Percentiles rank a stretch among this genome's conserved stretches.
phyloP scores from a whole-genome alignment of 1,284 basidiomycete genomes.

The Ceratobasidium sp. region DNA sequence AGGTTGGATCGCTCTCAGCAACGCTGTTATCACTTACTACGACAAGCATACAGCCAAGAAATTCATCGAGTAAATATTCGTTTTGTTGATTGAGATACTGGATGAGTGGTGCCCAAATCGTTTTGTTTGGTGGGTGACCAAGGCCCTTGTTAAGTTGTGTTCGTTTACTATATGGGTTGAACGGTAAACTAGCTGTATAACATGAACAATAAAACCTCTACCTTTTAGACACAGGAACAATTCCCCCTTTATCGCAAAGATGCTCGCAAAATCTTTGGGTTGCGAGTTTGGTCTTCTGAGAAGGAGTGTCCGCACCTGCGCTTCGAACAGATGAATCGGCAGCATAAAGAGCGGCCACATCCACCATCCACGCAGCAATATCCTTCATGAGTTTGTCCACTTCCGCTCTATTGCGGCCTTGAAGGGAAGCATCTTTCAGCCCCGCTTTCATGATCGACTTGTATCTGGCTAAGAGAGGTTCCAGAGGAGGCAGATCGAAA shows the following conservation, averaged over 20 bases:
- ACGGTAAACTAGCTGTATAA: constrained; percentile 1
- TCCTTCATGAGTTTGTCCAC: constrained; percentile 68
- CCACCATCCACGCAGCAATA: constrained; percentile 79
- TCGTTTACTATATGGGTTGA: constrained; percentile 69
- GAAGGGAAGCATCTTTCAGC: constrained; percentile 73
- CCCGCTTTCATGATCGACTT: constrained; percentile 74
- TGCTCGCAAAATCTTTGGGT: constrained; percentile 76
- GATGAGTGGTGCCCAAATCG: constrained; percentile 82
- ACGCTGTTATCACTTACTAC: constrained; percentile 10
- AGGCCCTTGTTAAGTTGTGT: constrained; percentile 63
- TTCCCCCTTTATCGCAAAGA: constrained; percentile 72
- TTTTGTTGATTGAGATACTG: constrained; percentile 72
- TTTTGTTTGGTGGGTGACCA: constrained; percentile 68
- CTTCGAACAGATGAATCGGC: constrained; percentile 55
- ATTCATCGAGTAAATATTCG: constrained; percentile 66
- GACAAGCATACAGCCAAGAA: constrained; percentile 68
- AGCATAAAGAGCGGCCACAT: constrained; percentile 71
- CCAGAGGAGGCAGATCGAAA: constrained; percentile 64
- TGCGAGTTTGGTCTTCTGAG: constrained; percentile 65
- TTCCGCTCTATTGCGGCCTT: constrained; percentile 65
- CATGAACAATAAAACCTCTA: constrained; percentile 57
- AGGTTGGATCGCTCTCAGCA: constrained; percentile 60
- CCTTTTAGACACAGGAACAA: constrained; percentile 88
- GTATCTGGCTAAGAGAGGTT: constrained; percentile 76
- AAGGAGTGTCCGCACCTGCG: constrained; percentile 53